These are phyloP conservation scores for Erythrobasidium hasegawianum DNA, from an alignment of 1,284 basidiomycete genomes.

Conservation along the genomic window DNA sequence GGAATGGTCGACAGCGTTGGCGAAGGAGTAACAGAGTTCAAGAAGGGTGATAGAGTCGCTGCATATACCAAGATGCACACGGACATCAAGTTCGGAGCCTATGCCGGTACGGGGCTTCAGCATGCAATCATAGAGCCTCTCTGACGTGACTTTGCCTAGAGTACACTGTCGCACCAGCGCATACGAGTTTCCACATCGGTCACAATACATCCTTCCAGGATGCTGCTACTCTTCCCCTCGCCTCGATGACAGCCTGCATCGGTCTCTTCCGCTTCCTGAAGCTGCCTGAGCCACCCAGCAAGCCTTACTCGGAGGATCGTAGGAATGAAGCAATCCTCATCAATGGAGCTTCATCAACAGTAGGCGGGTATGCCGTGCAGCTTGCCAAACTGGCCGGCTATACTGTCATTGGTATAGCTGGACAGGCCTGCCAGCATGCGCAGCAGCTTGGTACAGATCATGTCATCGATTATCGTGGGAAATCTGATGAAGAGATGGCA, in stretches of 20 bases:
- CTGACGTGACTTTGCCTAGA: no score
- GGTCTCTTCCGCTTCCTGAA: conserved; percentile 37
- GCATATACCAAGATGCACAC: conserved; percentile 42
- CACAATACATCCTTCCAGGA: conserved; percentile 46
- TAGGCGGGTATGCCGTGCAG: conserved; percentile 49
- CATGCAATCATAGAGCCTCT: no score
- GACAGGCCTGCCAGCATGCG: conserved; percentile 38
- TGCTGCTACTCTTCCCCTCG: conserved; percentile 48
- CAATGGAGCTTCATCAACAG: conserved; percentile 48
- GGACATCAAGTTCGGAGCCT: conserved; percentile 45
- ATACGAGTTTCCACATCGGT: conserved; percentile 41
- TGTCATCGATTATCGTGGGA: conserved; percentile 46
- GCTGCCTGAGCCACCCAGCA: conserved; percentile 17
- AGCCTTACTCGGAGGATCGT: background rate
- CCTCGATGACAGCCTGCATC: conserved; percentile 48
- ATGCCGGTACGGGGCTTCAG: conserved; percentile 37
- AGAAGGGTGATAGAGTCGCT: conserved; percentile 44
- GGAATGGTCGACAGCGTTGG: conserved; percentile 43
- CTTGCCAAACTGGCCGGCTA: conserved; percentile 47
- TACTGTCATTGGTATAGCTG: conserved; percentile 48
- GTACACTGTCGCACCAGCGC: conserved; percentile 42
- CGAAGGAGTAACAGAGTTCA: conserved; percentile 43
- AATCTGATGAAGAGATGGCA: conserved; percentile 37
- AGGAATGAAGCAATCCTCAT: conserved; percentile 41
- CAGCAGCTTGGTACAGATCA: conserved; percentile 44